Evolutionary conservation across 1,284 basidiomycete genomes (phyloP).

Genomic region (Fomitopsis betulina): DNA sequence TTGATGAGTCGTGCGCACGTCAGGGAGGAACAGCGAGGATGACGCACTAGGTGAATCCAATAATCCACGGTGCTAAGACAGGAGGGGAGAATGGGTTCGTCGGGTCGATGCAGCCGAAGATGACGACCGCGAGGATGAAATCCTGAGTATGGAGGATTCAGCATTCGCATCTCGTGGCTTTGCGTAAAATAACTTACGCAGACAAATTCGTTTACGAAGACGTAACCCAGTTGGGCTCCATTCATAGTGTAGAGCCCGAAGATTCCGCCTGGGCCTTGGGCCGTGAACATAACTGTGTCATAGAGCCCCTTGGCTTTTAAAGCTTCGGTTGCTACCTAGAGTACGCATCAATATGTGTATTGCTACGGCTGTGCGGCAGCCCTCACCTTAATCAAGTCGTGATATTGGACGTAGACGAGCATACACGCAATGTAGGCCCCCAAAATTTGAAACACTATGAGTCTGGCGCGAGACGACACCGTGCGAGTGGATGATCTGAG

Average conservation of each 20-base stretch:
- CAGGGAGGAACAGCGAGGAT: neutral
- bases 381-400: slow-evolving; percentile 40
- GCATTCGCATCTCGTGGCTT: too few relatives aligned
- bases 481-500: neutral
- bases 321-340: slow-evolving; percentile 34
- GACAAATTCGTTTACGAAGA: slow-evolving; percentile 64
- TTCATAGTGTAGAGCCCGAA: slow-evolving; percentile 51
- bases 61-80: slow-evolving; percentile 43
- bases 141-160: slow-evolving; percentile 38
- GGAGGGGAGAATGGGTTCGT: slow-evolving; percentile 59
- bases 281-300: slow-evolving; percentile 46
- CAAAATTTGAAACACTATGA: slow-evolving; percentile 58
- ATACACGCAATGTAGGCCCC: slow-evolving; percentile 60
- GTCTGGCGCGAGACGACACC: slow-evolving; percentile 33
- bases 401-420: slow-evolving; percentile 59
- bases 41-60: slow-evolving; percentile 53
- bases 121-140: slow-evolving; percentile 54
- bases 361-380: neutral
- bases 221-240: slow-evolving; percentile 47
- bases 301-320: slow-evolving; percentile 38
- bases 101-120: slow-evolving; percentile 57
- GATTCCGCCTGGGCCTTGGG: slow-evolving; percentile 56
- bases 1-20: neutral
- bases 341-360: neutral
- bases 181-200: slow-evolving; percentile 36